A percentile compares a stretch with the other conserved stretches of the same genome.
phyloP scores from a whole-genome alignment of 495 filamentous ascomycete genomes.

The Penicillium herquei region DNA sequence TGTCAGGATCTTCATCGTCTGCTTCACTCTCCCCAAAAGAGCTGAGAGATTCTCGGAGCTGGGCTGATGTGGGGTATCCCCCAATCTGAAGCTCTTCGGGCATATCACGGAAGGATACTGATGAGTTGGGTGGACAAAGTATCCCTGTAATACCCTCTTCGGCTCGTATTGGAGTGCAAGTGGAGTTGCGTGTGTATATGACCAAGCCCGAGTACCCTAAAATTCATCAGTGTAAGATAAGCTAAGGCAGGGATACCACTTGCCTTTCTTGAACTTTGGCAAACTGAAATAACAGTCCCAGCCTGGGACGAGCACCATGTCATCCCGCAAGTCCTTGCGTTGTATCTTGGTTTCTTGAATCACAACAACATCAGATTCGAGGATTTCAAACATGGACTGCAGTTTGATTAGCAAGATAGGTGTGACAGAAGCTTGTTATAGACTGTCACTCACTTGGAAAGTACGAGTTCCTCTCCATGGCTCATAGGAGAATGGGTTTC shows the following conservation, averaged over 20 bases:
- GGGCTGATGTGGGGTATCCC: slow-evolving; percentile 75
- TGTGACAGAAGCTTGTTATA: not conserved
- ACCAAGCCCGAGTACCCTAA: slow-evolving; percentile 95
- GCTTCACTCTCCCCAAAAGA: not conserved
- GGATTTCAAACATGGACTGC: slow-evolving; percentile 88
- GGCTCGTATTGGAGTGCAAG: slow-evolving; percentile 82
- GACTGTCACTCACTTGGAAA: slow-evolving; percentile 59
- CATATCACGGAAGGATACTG: slow-evolving; percentile 71
- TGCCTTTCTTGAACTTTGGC: slow-evolving; percentile 86
- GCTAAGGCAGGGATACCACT: not conserved
- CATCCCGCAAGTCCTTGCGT: slow-evolving; percentile 86
- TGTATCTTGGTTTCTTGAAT: slow-evolving; percentile 98
- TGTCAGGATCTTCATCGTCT: slow-evolving; percentile 3
- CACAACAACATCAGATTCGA: slow-evolving; percentile 90
- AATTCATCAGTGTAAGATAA: not conserved
- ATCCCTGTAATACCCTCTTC: slow-evolving; percentile 92
- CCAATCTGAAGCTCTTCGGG: slow-evolving; percentile 80
- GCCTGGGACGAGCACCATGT: slow-evolving; percentile 92
- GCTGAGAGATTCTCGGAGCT: slow-evolving; percentile 49
- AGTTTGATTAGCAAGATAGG: not conserved
- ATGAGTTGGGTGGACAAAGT: slow-evolving; percentile 72
- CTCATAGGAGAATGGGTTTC: slow-evolving; percentile 92
- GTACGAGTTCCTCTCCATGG: slow-evolving; percentile 88
- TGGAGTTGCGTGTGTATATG: slow-evolving; percentile 88
- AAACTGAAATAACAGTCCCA: slow-evolving; percentile 98